Evolutionary conservation across 352 stramenopile genomes (phyloP), one percentile per base, ranked within the genome.

Genomic region (Pythium biforme): DNA sequence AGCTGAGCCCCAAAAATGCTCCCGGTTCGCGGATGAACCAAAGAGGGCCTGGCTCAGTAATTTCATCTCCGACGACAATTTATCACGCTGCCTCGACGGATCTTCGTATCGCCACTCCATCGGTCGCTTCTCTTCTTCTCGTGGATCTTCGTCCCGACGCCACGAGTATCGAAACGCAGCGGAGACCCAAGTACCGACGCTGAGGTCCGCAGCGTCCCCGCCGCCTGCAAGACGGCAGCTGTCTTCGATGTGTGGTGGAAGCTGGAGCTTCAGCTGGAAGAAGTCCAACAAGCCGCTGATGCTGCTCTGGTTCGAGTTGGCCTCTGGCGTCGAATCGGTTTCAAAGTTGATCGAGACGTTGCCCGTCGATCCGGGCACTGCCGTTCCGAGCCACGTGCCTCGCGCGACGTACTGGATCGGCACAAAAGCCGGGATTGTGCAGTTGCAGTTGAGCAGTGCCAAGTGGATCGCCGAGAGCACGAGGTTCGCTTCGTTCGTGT

Each of bases 331-430:
- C 7, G 72, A 81, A 47, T 91, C 81, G 0, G 86, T 94, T 10
- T 94, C 86, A 59, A 94, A 92, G 6, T 71, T 70, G 31, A 92
- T 79, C 14, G 83, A 86, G 8, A 92, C 80, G 50, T 87, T 94
- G 4, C 86, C 83, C 4, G 76, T 90, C 4, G 80, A 70, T 1
- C 86, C 86, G 15, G 86, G 83, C 14, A 90, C 72, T 0, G 86
- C 83, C 0, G 77, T 79, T 26, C 86, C 86, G 23, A 92, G 75
- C 79, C 75, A 92, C 34, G 68, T 79, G 17, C 80, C 77, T n/a
- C 68, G 59, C n/a, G 72, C 76, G 3, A 79, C 68, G 48, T 88
- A 74, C 47, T 78, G 69, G 22, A 90, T 68, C 0, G 79, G 81
- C 25, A 92, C 83, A 51, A 94, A 92, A 17, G 73, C 83, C 2